Conservation (phyloP, 208 protist species). For the Leptomonas seymouri region DNA sequence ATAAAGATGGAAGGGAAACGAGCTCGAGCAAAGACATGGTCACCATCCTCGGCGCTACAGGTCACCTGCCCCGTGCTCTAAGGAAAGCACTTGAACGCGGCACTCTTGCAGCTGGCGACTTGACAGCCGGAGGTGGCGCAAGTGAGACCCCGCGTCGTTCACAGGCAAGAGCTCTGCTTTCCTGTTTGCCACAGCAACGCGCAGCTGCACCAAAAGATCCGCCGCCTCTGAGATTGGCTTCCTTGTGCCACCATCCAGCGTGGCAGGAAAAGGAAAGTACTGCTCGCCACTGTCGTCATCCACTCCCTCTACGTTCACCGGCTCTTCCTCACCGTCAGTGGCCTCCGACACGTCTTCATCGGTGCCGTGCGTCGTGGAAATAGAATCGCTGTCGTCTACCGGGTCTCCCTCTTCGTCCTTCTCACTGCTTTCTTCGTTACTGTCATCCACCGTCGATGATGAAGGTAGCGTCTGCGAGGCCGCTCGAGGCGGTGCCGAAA, state of each 20-base stretch:
- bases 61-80: neutral
- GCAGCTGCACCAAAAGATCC: neutral
- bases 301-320: neutral
- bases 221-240: conserved; percentile 11
- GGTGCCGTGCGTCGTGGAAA: neutral
- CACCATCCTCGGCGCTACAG: too few relatives aligned
- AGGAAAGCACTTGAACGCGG: conserved; percentile 10
- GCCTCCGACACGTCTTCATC: neutral
- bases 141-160: neutral
- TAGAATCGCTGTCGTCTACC: neutral
- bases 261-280: conserved; percentile 1
- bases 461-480: neutral
- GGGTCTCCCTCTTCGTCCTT: neutral
- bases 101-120: neutral
- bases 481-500: neutral
- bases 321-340: neutral
- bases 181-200: neutral
- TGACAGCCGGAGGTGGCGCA: conserved; percentile 4
- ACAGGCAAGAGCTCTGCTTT: neutral
- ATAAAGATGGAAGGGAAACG: too few relatives aligned
- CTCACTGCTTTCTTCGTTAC: neutral
- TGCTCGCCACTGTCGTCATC: neutral
- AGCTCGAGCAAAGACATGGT: too few relatives aligned
- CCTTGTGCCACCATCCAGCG: neutral
- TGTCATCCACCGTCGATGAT: neutral